Percentiles rank a stretch among this genome's conserved stretches.
Evolutionary conservation across 2,329 filamentous ascomycete species (phyloP).

Genomic region (Hypoxylon rubiginosum): DNA sequence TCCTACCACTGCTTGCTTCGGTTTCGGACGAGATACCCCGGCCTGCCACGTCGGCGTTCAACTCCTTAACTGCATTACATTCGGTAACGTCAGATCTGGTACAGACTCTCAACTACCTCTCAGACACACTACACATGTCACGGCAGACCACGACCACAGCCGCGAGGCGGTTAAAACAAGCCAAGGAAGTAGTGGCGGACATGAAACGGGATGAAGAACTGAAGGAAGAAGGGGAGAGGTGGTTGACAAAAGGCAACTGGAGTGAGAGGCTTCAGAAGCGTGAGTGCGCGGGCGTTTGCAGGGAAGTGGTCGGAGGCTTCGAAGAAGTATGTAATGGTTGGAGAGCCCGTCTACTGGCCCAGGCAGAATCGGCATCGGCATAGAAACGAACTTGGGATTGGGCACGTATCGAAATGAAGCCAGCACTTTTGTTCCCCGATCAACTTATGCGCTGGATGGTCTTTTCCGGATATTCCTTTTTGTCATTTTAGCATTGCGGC

Average conservation of each 20-base stretch:
- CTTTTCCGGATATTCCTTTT: constrained; percentile 29
- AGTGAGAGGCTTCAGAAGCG: constrained; percentile 79
- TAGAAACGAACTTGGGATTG: constrained; percentile 6
- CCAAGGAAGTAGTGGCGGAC: constrained; percentile 87
- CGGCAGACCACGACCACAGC: constrained; percentile 88
- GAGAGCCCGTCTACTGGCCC: constrained; percentile 79
- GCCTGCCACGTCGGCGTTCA: constrained; percentile 71
- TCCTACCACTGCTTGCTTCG: constrained; percentile 76
- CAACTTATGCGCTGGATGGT: constrained; percentile 9
- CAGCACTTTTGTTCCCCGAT: constrained; percentile 3
- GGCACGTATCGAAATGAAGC: constrained; percentile 4
- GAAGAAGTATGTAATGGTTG: constrained; percentile 90
- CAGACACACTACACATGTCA: constrained; percentile 94
- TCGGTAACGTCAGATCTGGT: constrained; percentile 79
- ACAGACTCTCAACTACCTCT: constrained; percentile 85
- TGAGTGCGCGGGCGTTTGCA: constrained; percentile 86
- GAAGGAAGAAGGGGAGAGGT: constrained; percentile 84
- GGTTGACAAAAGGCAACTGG: constrained; percentile 88
- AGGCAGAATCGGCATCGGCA: constrained; percentile 63
- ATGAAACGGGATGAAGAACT: constrained; percentile 86
- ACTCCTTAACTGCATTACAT: constrained; percentile 77
- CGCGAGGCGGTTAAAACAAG: constrained; percentile 81
- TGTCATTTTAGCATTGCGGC: constrained; percentile 38
- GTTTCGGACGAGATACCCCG: constrained; percentile 77
- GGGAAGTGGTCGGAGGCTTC: constrained; percentile 91